phyloP scores from a whole-genome alignment of 108 stramenopile genomes.

The Cylindrotheca fusiformis region DNA sequence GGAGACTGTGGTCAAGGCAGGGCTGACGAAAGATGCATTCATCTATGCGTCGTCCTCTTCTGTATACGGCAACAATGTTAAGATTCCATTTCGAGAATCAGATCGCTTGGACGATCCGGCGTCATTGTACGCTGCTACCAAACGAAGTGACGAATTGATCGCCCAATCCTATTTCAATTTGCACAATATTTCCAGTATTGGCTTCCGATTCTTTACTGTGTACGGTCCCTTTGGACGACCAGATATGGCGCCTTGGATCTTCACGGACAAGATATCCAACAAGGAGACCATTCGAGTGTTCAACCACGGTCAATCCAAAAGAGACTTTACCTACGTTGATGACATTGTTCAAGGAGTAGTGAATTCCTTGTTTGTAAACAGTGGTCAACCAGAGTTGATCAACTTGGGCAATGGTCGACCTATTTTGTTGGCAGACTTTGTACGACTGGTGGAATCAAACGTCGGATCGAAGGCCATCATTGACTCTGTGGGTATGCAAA shows the following conservation, averaged over 20 bases:
- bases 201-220: conserved; percentile 36
- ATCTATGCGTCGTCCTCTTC: conserved; percentile 34
- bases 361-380: conserved; percentile 73
- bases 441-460: conserved; percentile 66
- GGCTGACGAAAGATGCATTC: conserved; percentile 15
- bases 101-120: conserved; percentile 35
- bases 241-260: conserved; percentile 98
- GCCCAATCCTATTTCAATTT: conserved; percentile 44
- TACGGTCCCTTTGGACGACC: conserved; percentile 53
- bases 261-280: conserved; percentile 89
- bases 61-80: conserved; percentile 34
- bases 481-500: conserved; percentile 74
- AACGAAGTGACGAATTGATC: conserved; percentile 36
- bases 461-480: conserved; percentile 77
- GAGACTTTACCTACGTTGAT: conserved; percentile 90
- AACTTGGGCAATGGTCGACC: conserved; percentile 96
- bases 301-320: conserved; percentile 86
- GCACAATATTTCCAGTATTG: conserved; percentile 36
- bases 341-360: conserved; percentile 92
- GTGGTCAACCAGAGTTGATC: conserved; percentile 31
- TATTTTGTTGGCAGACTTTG: conserved; percentile 76
- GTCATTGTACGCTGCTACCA: conserved; percentile 37
- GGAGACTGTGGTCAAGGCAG: conserved; percentile 22
- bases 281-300: conserved; percentile 92
- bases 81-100: conserved; percentile 34